phyloP scores from a whole-genome alignment of 768 basidiomycete species.

The Pisolithus tinctorius region DNA sequence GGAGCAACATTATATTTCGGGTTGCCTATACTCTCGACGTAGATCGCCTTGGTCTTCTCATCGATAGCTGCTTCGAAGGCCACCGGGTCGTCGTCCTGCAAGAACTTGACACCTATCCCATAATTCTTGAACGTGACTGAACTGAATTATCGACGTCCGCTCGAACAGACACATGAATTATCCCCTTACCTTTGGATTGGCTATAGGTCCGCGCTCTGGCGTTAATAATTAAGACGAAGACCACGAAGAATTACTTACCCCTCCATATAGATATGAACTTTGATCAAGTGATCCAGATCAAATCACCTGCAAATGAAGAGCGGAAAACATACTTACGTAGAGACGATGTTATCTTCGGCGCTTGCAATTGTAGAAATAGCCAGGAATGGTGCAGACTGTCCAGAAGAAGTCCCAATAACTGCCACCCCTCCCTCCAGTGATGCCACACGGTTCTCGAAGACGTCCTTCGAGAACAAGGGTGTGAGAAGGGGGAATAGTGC shows the following conservation, averaged over 20 bases:
- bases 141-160: not conserved
- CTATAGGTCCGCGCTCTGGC: conserved; percentile 43
- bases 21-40: too few relatives aligned
- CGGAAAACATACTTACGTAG: too few relatives aligned
- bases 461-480: conserved; percentile 32
- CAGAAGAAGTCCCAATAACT: conserved; percentile 47
- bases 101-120: too few relatives aligned
- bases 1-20: too few relatives aligned
- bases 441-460: conserved; percentile 60
- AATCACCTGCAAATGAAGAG: not conserved
- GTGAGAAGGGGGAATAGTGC: not conserved
- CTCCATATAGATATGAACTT: too few relatives aligned
- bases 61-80: conserved; percentile 50
- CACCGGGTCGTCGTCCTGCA: conserved; percentile 38
- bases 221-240: not conserved
- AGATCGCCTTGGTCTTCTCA: conserved; percentile 52
- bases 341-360: conserved; percentile 60
- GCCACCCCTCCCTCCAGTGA: conserved; percentile 58
- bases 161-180: not conserved
- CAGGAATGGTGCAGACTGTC: conserved; percentile 59
- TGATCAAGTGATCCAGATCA: conserved; percentile 30
- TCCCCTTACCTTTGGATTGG: conserved; percentile 48
- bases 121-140: too few relatives aligned
- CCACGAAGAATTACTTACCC: conserved; percentile 31
- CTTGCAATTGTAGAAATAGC: conserved; percentile 47